Evolutionary conservation across 345 rosid genomes (phyloP).

Genomic region (Dimocarpus longan): DNA sequence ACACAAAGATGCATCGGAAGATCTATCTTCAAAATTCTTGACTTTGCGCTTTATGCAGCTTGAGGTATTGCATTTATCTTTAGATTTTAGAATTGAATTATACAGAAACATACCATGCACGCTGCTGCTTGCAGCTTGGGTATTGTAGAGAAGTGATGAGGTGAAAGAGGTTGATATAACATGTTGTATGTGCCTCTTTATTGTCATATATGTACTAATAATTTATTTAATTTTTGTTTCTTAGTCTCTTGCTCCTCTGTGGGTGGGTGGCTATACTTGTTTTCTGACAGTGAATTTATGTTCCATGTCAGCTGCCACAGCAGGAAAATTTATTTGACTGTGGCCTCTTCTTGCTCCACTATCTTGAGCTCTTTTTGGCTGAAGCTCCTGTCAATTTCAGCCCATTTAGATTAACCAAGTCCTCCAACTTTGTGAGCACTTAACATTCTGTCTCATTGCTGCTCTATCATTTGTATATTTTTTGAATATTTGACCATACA

Average conservation of each 20-base stretch:
- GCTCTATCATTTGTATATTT: conserved; percentile 14
- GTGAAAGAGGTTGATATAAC: not conserved
- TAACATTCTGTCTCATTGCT: not conserved
- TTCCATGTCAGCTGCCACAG: conserved; percentile 82
- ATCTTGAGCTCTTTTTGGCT: conserved; percentile 84
- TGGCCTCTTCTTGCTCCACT: conserved; percentile 93
- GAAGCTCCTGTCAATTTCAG: conserved; percentile 78
- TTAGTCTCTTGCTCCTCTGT: not conserved
- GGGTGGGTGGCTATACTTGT: conserved; percentile 7
- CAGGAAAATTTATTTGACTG: conserved; percentile 97
- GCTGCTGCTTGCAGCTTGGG: conserved; percentile 8
- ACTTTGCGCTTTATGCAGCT: conserved; percentile 89
- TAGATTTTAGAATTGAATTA: conserved; percentile 7
- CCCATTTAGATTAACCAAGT: conserved; percentile 69
- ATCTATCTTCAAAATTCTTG: conserved; percentile 69
- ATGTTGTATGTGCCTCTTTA: conserved; percentile 3
- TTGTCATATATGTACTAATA: not conserved
- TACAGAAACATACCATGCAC: not conserved
- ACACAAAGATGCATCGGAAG: conserved; percentile 67
- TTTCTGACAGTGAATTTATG: conserved; percentile 37
- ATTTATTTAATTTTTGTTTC: not conserved
- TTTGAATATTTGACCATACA: conserved; percentile 9
- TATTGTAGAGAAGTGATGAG: not conserved
- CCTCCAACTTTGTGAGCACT: conserved; percentile 76
- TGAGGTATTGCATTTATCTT: conserved; percentile 60